Conservation (phyloP, 2,329 filamentous ascomycete species). For the Sporothrix humicola region DNA sequence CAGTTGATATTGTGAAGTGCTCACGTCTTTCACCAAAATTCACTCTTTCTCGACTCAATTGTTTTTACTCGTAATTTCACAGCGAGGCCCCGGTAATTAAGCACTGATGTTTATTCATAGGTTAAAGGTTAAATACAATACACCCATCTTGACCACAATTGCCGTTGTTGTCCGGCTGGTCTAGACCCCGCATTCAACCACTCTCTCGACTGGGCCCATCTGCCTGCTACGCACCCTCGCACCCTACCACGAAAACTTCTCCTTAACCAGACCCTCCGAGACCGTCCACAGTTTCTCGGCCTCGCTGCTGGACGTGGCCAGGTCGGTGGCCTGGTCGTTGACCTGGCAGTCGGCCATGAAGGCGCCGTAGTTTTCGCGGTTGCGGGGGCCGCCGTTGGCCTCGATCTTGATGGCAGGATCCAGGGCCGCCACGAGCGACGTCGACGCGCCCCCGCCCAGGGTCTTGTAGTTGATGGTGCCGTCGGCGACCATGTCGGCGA, state of each 20-base stretch:
- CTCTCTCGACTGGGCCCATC: too few species aligned
- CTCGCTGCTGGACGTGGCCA: slow-evolving; percentile 34
- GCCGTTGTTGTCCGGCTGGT: too few species aligned
- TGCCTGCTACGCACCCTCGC: too few species aligned
- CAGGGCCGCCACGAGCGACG: slow-evolving; percentile 49
- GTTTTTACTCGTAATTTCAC: too few species aligned
- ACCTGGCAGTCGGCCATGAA: slow-evolving; percentile 51
- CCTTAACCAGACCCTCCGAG: slow-evolving; percentile 49
- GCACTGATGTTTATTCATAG: too few species aligned
- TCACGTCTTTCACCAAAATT: too few species aligned
- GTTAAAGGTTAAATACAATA: too few species aligned
- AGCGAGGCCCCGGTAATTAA: too few species aligned
- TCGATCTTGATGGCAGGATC: slow-evolving; percentile 48
- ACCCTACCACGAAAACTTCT: slow-evolving; percentile 43
- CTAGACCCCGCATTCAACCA: too few species aligned
- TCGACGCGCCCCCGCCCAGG: slow-evolving; percentile 48
- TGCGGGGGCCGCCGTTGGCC: slow-evolving; percentile 31
- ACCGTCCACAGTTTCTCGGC: slow-evolving; percentile 51
- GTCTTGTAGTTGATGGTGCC: slow-evolving; percentile 36
- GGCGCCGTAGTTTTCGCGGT: slow-evolving; percentile 33
- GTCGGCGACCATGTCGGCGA: neutral
- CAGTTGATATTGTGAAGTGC: too few species aligned
- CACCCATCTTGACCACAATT: too few species aligned
- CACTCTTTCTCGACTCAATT: too few species aligned
- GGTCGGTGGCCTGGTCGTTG: slow-evolving; percentile 38